Conservation (phyloP, 495 filamentous ascomycete species). For the Annulohypoxylon moriforme region DNA sequence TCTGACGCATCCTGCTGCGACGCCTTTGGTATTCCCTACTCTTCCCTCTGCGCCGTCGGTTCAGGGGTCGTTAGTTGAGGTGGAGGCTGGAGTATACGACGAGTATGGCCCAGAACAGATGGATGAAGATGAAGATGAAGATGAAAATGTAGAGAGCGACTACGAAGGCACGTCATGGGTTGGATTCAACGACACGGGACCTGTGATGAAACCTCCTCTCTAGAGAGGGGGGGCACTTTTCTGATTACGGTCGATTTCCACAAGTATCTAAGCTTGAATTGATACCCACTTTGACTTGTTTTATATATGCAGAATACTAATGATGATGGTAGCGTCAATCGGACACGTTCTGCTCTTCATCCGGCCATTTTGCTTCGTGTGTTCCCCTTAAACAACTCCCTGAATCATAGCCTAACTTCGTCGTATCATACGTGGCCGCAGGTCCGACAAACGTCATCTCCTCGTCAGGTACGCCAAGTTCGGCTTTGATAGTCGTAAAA, state of each 20-base stretch:
- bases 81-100: constrained; percentile 8
- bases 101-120: constrained; percentile 22
- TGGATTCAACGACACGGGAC: constrained; percentile 5
- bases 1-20: constrained; percentile 4
- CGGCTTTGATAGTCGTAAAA: constrained; percentile 38
- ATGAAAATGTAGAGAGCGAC: constrained; percentile 17
- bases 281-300: not conserved
- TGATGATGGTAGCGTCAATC: not conserved
- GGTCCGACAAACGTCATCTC: constrained; percentile 47
- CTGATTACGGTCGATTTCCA: not conserved
- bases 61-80: not conserved
- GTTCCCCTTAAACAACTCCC: constrained; percentile 49
- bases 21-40: constrained; percentile 4
- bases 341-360: constrained; percentile 6
- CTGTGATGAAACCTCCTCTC: constrained; percentile 20
- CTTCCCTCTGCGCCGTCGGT: not conserved
- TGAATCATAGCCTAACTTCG: constrained; percentile 38
- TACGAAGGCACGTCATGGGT: constrained; percentile 21
- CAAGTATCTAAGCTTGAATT: not conserved
- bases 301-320: constrained; percentile 5
- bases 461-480: constrained; percentile 44
- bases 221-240: not conserved
- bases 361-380: constrained; percentile 44
- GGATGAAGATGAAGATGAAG: constrained; percentile 40
- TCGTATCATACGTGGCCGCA: constrained; percentile 44